These are phyloP conservation scores for Trametes hirsuta DNA, from an alignment of 1,284 basidiomycete species.

Conservation along the genomic window DNA sequence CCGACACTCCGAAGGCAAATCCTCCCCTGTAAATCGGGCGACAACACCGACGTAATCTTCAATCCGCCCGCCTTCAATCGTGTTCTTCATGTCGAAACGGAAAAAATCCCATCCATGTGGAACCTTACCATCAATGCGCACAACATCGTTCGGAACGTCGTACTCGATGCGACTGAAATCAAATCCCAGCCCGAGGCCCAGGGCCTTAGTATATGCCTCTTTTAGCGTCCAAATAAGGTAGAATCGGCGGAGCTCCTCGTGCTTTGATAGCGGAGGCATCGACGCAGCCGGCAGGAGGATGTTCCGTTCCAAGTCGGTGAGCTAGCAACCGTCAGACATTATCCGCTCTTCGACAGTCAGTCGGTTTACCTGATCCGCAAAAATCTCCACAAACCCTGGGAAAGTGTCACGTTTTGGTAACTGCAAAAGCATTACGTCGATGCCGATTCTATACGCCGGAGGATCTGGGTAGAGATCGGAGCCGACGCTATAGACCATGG, in stretches of 20 bases:
- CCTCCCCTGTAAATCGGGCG: constrained; percentile 48
- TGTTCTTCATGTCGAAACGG: constrained; percentile 52
- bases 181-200: constrained; percentile 81
- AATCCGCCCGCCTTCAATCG: constrained; percentile 32
- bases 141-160: constrained; percentile 49
- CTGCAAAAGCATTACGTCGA: constrained; percentile 79
- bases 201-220: constrained; percentile 85
- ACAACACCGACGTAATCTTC: constrained; percentile 66
- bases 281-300: constrained; percentile 40
- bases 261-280: constrained; percentile 36
- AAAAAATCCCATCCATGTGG: constrained; percentile 69
- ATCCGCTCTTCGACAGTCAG: not conserved
- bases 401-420: constrained; percentile 62
- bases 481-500: constrained; percentile 64
- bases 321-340: constrained; percentile 38
- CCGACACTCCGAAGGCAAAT: not conserved
- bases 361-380: constrained; percentile 64
- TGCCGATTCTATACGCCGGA: constrained; percentile 64
- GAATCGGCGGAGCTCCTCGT: constrained; percentile 56
- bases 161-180: constrained; percentile 77
- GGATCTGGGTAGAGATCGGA: constrained; percentile 44
- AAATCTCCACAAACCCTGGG: constrained; percentile 59
- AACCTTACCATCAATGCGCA: constrained; percentile 60
- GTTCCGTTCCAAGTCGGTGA: constrained; percentile 56
- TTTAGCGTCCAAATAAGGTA: constrained; percentile 87